These are phyloP conservation scores for Peronospora belbahrii DNA, from an alignment of 352 stramenopile species.

Conservation along the genomic window DNA sequence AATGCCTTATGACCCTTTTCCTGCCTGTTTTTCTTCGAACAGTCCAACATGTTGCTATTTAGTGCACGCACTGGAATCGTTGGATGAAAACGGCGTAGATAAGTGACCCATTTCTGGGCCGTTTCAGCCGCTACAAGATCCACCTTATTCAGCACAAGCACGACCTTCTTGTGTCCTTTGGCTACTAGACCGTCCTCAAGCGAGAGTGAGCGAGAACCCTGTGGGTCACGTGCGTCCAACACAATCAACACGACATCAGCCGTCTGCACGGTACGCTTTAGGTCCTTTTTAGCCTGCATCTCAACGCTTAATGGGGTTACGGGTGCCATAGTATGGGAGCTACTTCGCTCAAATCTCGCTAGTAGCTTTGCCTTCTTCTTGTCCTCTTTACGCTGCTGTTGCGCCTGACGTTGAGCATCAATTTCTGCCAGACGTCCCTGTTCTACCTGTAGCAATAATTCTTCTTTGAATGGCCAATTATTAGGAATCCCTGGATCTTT, in stretches of 20 bases:
- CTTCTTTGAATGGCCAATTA: slow-evolving; percentile 97
- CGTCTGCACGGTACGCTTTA: slow-evolving; percentile 61
- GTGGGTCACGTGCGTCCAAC: slow-evolving; percentile 96
- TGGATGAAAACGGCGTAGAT: slow-evolving; percentile 91
- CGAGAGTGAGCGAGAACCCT: slow-evolving; percentile 89
- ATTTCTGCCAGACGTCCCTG: slow-evolving; percentile 71
- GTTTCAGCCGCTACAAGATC: slow-evolving; percentile 89
- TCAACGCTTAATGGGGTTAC: slow-evolving; percentile 62
- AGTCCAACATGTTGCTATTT: slow-evolving; percentile 86
- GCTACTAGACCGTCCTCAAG: slow-evolving; percentile 93
- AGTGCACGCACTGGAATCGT: slow-evolving; percentile 87
- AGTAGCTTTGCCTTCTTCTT: slow-evolving; percentile 60
- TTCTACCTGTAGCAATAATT: slow-evolving; percentile 83
- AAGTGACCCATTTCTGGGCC: slow-evolving; percentile 93
- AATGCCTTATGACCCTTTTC: slow-evolving; percentile 58
- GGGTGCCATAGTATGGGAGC: slow-evolving; percentile 20
- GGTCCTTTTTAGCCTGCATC: slow-evolving; percentile 69
- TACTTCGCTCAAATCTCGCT: slow-evolving; percentile 18
- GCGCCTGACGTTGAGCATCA: slow-evolving; percentile 47
- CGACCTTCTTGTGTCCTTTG: slow-evolving; percentile 92
- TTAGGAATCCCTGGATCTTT: slow-evolving; percentile 98
- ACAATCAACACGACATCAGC: slow-evolving; percentile 80
- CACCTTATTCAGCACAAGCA: slow-evolving; percentile 99
- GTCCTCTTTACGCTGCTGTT: slow-evolving; percentile 53
- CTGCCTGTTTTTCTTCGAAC: slow-evolving; percentile 79